Base-by-base conservation (phyloP, 2,329 filamentous ascomycete genomes). In the Alternaria arbusti region DNA sequence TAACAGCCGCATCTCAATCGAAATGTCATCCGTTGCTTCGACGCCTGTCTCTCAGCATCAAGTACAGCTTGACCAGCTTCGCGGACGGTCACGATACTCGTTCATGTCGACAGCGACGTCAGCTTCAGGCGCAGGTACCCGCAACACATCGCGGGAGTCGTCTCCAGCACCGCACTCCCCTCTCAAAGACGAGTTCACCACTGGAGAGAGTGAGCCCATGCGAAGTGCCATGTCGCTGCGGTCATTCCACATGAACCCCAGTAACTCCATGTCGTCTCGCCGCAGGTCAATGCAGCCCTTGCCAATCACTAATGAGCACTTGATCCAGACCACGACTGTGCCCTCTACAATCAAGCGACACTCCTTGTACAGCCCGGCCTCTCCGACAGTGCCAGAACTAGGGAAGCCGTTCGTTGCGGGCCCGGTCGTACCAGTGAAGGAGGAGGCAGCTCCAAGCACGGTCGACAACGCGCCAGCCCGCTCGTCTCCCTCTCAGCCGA, bases 271-370 rank as follows among this genome's bases (percentile, higher is more conserved):
- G 32, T 67, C 73, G 15, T 76, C 69, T 59, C 74, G 78, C 17
- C 72, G 79, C 43, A 72, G 79, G 66, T 81, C 79, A 30, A 79
- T 80, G 74, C 78, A 80, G 43, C 76, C 76, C 43, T 65, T 80
- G 15, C 78, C 78, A 3, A 70, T 76, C 51, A 80, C 78, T 12
- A 72, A 77, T 63, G 78, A 79, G 59, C 67, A 79, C 57, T 69
- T 63, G 30, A 68, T 67, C n/a, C 61, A 73, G 61, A 68, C 74
- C 40, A 66, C 67, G 22, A 57, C 61, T 8, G 59, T 59, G 4
- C 60, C 67, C 25, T 28, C 61, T 6, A 66, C 66, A 7, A 67
- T 67, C 26, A 73, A 78, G 28, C 72, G 76, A 36, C 76, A 78
- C 57, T 78, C 78, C 5, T 65, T 77, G 10, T 76, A 77, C 50